Evolutionary conservation across 306 rosid species (phyloP), one percentile per base, ranked within the genome.

Genomic region (Ammopiptanthus mongolicus): DNA sequence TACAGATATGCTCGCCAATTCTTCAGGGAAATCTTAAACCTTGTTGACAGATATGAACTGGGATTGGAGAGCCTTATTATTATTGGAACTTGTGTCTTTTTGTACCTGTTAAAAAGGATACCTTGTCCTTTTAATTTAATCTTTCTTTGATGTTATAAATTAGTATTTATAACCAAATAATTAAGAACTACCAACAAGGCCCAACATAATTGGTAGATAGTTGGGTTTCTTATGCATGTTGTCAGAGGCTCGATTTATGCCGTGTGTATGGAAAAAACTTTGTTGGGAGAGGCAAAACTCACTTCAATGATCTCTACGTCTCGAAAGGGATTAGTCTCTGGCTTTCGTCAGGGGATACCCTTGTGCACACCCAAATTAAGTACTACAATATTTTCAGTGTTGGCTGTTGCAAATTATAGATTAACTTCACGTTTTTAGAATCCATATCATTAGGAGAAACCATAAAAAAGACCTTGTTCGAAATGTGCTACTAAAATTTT

Each of bases 11-110:
- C 31, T 70, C 44, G 0, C 78, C 46, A 36, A 25, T 70, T 81
- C 65, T 57, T 71, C 36, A 15, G 8, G 21, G 81, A 65, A 62
- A 62, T 68, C n/a, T 61, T 41, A 57, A 62, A 62, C 69, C n/a
- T 61, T 41, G 52, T 69, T 28, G 29, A 28, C 22, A 69, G 68
- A 68, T 44, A 69, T 52, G 61, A 33, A 33, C 12, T 51, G 36
- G 61, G 48, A 51, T 67, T 72, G 68, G 13, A 33, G 50, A 17
- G 41, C 21, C 52, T 73, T 58, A 9, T 67, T 66, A 62, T 51
- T 67, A 46, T 50, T 52, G 74, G 70, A 47, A 74, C 51, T 60
- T 70, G 8, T 63, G 61, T 60, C 37, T 8, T 63, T 53, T 34
- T 31, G 29, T 53, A 36, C 28, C 79, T 46, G 23, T 75, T 53